phyloP scores from a whole-genome alignment of 2,329 filamentous ascomycete species.

The Tympanopsis confertula region DNA sequence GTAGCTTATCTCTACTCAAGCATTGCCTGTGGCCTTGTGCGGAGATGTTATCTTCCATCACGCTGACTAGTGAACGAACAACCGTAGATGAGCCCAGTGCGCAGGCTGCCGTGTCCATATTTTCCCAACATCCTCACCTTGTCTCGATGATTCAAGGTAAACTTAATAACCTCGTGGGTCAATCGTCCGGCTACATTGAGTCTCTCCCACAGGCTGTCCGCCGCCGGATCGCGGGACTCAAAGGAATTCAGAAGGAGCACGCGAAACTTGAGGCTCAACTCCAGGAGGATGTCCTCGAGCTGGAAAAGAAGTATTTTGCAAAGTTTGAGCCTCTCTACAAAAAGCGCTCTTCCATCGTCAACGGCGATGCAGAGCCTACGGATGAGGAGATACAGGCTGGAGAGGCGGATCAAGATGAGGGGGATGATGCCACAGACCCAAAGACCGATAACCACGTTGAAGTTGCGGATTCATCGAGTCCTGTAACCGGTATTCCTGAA shows the following conservation, averaged over 20 bases:
- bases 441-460: constrained; percentile 43
- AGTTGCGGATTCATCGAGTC: constrained; percentile 30
- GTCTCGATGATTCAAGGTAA: constrained; percentile 97
- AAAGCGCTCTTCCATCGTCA: constrained; percentile 87
- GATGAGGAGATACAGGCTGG: constrained; percentile 79
- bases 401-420: constrained; percentile 58
- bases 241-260: constrained; percentile 97
- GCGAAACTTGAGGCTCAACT: constrained; percentile 96
- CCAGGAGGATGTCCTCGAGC: constrained; percentile 92
- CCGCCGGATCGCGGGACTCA: constrained; percentile 85
- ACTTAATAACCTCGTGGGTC: constrained; percentile 81
- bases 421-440: constrained; percentile 38
- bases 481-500: constrained; percentile 78
- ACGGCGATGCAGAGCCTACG: constrained; percentile 74
- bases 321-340: constrained; percentile 97
- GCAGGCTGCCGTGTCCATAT: constrained; percentile 76
- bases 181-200: constrained; percentile 96
- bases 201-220: constrained; percentile 81
- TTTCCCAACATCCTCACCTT: constrained; percentile 88
- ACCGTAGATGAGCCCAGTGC: constrained; percentile 80
- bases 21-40: constrained; percentile 1
- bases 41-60: constrained; percentile 2
- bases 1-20: constrained; percentile 5
- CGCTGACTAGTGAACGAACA: constrained; percentile 10
- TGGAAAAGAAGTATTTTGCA: constrained; percentile 99